These are phyloP conservation scores for Petunia secreta DNA, from an alignment of 257 asterid species.

Conservation along the genomic window DNA sequence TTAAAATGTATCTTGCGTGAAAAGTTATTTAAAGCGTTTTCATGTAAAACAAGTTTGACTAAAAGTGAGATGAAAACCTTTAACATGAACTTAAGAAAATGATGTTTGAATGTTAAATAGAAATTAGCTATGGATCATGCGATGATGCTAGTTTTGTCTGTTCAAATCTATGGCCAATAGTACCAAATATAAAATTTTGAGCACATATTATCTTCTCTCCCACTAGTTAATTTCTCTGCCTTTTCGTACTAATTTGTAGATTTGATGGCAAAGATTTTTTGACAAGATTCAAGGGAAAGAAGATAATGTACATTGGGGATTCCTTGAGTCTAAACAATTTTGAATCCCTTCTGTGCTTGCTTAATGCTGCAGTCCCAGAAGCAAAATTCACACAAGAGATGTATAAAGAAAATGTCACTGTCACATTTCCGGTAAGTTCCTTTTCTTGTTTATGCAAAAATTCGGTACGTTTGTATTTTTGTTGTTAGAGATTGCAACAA, in stretches of 20 bases:
- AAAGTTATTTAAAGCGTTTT: not conserved
- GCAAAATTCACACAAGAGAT: slow-evolving; percentile 28
- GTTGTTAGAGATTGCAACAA: not conserved
- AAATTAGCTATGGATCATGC: not conserved
- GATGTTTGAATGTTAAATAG: too few relatives aligned
- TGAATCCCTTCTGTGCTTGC: slow-evolving; percentile 60
- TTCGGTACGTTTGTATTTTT: not conserved
- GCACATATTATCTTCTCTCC: not conserved
- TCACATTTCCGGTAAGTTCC: slow-evolving; percentile 47
- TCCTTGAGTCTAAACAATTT: slow-evolving; percentile 59
- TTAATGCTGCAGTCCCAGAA: slow-evolving; percentile 37
- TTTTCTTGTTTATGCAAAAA: not conserved
- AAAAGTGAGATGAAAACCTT: too few relatives aligned
- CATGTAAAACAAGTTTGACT: not conserved
- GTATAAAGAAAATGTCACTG: slow-evolving; percentile 29
- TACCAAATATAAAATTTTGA: not conserved
- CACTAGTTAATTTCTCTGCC: not conserved
- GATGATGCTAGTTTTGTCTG: not conserved
- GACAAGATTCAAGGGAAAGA: slow-evolving; percentile 55
- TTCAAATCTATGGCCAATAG: not conserved
- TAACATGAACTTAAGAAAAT: too few relatives aligned
- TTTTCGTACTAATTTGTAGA: slow-evolving; percentile 34
- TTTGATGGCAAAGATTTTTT: slow-evolving; percentile 57
- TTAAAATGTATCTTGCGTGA: too few relatives aligned
- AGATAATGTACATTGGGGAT: slow-evolving; percentile 68